phyloP scores from a whole-genome alignment of 2,329 filamentous ascomycete species.

The Fusarium dlaminii region DNA sequence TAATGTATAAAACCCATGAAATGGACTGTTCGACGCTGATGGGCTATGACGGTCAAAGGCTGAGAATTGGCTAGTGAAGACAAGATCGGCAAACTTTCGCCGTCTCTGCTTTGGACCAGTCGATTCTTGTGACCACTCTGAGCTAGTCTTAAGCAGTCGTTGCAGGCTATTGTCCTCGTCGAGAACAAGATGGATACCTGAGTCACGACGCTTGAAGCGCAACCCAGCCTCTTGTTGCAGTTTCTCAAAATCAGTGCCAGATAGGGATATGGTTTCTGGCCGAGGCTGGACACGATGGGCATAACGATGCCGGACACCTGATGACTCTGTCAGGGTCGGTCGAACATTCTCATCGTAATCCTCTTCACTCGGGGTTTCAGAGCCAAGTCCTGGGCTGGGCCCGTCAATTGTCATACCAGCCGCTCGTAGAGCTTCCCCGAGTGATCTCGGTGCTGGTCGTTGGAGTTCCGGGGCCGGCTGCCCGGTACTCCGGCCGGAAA shows the following conservation, averaged over 20 bases:
- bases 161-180: conserved; percentile 45
- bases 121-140: conserved; percentile 36
- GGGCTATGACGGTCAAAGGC: conserved; percentile 79
- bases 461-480: conserved; percentile 2
- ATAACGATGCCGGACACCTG: conserved; percentile 30
- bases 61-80: conserved; percentile 78
- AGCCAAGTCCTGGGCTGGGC: conserved; percentile 40
- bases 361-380: conserved; percentile 57
- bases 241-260: conserved; percentile 11
- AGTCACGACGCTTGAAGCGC: conserved; percentile 36
- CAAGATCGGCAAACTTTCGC: conserved; percentile 58
- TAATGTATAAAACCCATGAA: conserved; percentile 81
- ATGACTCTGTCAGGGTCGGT: conserved; percentile 37
- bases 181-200: conserved; percentile 40
- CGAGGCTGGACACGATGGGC: not conserved
- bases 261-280: conserved; percentile 10
- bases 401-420: conserved; percentile 39
- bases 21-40: conserved; percentile 71
- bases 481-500: conserved; percentile 17
- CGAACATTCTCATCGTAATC: conserved; percentile 55
- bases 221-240: conserved; percentile 3
- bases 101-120: conserved; percentile 18
- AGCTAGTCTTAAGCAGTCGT: conserved; percentile 41
- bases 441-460: conserved; percentile 35
- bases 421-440: conserved; percentile 42